Base-by-base conservation (phyloP, 306 rosid species). In the Prunus campanulata region DNA sequence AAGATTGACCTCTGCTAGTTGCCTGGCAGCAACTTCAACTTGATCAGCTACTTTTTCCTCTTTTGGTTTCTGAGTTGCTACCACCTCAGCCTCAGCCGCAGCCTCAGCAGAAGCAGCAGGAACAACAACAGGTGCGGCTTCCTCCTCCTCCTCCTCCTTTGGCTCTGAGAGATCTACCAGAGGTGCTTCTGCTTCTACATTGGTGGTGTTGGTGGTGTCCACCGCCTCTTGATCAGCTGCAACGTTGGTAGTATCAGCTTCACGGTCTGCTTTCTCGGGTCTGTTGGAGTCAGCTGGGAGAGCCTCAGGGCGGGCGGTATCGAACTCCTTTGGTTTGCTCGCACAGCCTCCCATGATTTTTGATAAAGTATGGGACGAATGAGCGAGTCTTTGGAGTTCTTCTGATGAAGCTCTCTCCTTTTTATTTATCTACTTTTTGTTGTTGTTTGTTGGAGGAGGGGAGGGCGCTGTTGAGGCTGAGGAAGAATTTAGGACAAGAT, bases 311-410 rank as follows among this genome's bases (percentile, higher is more conserved):
- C 27, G 54, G 77, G 54, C 25, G 47, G 54, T 35, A 22, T 73
- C 88, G 35, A 62, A 67, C 25, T 85, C 89, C 87, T 77, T 91
- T 35, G 93, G 93, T 77, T 77, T 83, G 88, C 96, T 88, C 82
- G 88, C 90, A 83, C 98, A 93, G 75, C 97, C 98, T 84, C 98
- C 93, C 98, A 93, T 93, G 77, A 2, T 84, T 66, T 18, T 48
- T 66, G 19, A 49, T 3, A 20, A 74, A 42, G 2, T 49, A 14
- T 27, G 67, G 22, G 77, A 61, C 1, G 29, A 25, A 55, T 62
- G 74, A 16, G 57, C 81, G 84, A 76, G 87, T 50, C 0, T 46
- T 76, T 46, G 69, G 69, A 65, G 69, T 65, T 35, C 25, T 48
- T 32, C 49, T 1, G 49, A 8, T 1, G 69, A 14, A 20, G 27